Base-by-base conservation (phyloP, 2,329 filamentous ascomycete genomes). In the Alternaria ethzedia region DNA sequence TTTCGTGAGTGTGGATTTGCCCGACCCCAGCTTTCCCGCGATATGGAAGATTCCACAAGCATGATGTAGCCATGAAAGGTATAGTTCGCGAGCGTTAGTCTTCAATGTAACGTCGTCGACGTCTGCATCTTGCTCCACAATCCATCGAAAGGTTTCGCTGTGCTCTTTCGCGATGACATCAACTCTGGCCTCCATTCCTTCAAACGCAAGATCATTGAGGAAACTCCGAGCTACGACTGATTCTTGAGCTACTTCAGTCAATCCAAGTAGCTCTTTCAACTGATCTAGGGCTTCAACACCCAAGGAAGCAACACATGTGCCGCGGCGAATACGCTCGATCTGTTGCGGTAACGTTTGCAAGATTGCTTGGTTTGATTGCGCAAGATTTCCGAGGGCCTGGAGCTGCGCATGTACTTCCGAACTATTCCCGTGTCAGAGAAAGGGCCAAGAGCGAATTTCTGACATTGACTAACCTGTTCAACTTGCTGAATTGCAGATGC, bases 401-500 rank as follows among this genome's bases (percentile, higher is more conserved):
- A 41, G 36, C 1, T 41, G 36, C 9, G 9, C 36, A 0, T 17
- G 15, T 6, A 41, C 36, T 41, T 41, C 1, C 36, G 5, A 41
- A 41, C 36, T 41, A 10, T 10, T 10, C 8, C 1, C 8, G 4
- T 41, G 6, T 41, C 9, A 41, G 36, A 10, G 3, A 10, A 41
- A 10, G 15, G 4, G 13, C 32, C 32, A 41, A n/a, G 15, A 41
- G 15, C 32, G 32, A n/a, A 0, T 0, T 15, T 0, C 0, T n/a
- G 15, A 41, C 15, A 17, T n/a, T 41, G n/a, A 41, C 36, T 41
- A 11, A 41, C 36, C 9, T 41, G 15, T 2, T 41, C 0, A 41
- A 41, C 3, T 11, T 41, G 36, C 1, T 2, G 8, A 17, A 17
- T 1, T 41, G 36, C 4, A 41, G n/a, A 17, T 41, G 36, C n/a